Percentiles rank a stretch among this genome's conserved stretches.
Evolutionary conservation across 306 rosid species (phyloP).

Genomic region (Glycyrrhiza uralensis): DNA sequence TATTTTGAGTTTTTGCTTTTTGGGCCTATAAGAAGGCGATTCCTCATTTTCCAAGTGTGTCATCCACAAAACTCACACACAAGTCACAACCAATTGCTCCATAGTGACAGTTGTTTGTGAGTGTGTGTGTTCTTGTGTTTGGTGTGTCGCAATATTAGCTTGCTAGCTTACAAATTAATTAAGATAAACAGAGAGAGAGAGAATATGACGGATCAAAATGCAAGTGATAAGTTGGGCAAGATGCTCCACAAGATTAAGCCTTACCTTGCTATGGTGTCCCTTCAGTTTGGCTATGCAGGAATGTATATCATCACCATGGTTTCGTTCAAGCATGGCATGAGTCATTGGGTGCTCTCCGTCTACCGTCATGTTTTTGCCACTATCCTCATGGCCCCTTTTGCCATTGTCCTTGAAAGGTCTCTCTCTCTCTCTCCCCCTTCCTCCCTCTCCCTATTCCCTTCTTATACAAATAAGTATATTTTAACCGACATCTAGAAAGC

Average conservation of each 20-base stretch:
- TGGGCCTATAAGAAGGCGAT: conserved; percentile 41
- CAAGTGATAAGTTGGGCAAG: not conserved
- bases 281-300: conserved; percentile 86
- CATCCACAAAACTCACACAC: conserved; percentile 35
- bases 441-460: not conserved
- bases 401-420: conserved; percentile 81
- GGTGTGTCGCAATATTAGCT: not conserved
- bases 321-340: conserved; percentile 90
- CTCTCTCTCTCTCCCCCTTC: not conserved
- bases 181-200: not conserved
- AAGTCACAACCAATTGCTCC: conserved; percentile 6
- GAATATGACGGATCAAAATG: conserved; percentile 3
- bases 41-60: not conserved
- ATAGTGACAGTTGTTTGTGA: conserved; percentile 12
- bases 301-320: conserved; percentile 88
- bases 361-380: conserved; percentile 82
- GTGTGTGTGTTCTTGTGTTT: not conserved
- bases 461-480: no score
- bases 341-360: conserved; percentile 72
- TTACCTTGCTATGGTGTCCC: conserved; percentile 76
- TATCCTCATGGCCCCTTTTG: conserved; percentile 73
- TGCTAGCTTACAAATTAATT: not conserved
- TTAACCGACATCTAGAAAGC: no score
- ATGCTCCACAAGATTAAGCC: conserved; percentile 50
- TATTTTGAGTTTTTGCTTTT: conserved; percentile 5